Conservation (phyloP, 139 green algal genomes). For the Picochlorum costavermella region DNA sequence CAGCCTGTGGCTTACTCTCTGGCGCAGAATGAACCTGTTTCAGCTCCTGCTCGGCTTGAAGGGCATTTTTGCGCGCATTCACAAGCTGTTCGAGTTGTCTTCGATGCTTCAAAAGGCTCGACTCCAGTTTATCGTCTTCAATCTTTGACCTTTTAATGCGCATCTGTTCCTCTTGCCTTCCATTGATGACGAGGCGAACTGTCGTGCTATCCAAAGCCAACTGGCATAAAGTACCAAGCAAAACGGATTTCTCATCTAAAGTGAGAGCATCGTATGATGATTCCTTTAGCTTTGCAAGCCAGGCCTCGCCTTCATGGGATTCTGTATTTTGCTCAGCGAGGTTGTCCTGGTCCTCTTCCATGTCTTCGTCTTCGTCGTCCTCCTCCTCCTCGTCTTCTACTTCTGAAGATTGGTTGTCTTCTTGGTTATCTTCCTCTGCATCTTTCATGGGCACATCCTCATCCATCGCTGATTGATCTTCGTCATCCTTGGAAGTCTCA, state of each 20-base stretch:
- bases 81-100: constrained; percentile 35
- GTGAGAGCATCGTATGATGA: constrained; percentile 51
- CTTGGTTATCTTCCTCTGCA: constrained; percentile 3
- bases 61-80: constrained; percentile 31
- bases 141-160: constrained; percentile 39
- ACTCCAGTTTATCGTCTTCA: constrained; percentile 51
- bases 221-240: constrained; percentile 49
- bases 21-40: not conserved
- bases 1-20: not conserved
- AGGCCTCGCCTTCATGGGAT: constrained; percentile 29
- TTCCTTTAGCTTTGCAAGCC: constrained; percentile 36
- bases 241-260: constrained; percentile 42
- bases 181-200: constrained; percentile 38
- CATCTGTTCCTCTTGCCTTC: constrained; percentile 45
- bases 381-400: constrained; percentile 24
- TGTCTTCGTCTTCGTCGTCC: constrained; percentile 33
- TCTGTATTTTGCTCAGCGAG: constrained; percentile 13
- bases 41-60: constrained; percentile 1
- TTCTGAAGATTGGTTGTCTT: constrained; percentile 15
- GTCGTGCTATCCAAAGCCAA: constrained; percentile 19
- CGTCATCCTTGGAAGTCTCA: too few species aligned
- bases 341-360: constrained; percentile 13
- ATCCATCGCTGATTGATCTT: not conserved
- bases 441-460: not conserved
- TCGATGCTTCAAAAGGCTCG: constrained; percentile 2